Evolutionary conservation across 2,329 filamentous ascomycete genomes (phyloP).

Genomic region (Alternaria conjuncta): DNA sequence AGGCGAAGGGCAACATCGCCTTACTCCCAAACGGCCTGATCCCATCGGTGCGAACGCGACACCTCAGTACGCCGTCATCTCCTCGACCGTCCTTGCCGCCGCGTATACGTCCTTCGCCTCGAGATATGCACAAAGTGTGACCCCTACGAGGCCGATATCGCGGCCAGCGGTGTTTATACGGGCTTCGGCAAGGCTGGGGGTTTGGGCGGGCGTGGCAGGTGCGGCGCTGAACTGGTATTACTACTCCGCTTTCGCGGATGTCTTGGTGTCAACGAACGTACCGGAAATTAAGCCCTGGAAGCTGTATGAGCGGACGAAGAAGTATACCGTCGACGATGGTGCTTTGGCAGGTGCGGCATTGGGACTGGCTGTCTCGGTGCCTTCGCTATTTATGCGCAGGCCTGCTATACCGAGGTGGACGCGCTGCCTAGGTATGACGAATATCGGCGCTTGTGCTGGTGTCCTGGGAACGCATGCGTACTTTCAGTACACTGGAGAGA

Average conservation of each 20-base stretch:
- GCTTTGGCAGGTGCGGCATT: constrained; percentile 30
- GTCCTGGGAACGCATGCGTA: constrained; percentile 31
- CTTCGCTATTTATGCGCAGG: constrained; percentile 28
- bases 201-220: constrained; percentile 27
- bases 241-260: constrained; percentile 24
- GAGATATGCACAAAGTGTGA: constrained; percentile 19
- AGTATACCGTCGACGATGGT: constrained; percentile 36
- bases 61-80: constrained; percentile 30
- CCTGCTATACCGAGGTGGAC: constrained; percentile 30
- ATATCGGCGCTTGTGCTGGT: constrained; percentile 33
- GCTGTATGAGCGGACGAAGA: constrained; percentile 32
- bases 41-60: constrained; percentile 39
- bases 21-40: constrained; percentile 35
- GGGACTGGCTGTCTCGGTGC: constrained; percentile 30
- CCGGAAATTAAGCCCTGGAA: constrained; percentile 23
- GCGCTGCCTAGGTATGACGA: constrained; percentile 30
- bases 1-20: constrained; percentile 37
- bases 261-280: constrained; percentile 11
- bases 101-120: constrained; percentile 33
- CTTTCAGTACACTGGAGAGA: constrained; percentile 37
- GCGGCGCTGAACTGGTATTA: constrained; percentile 36
- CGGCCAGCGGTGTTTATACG: constrained; percentile 29
- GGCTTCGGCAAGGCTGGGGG: constrained; percentile 28
- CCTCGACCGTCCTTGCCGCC: constrained; percentile 34
- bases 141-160: constrained; percentile 13